Evolutionary conservation across 108 stramenopile species (phyloP).

Genomic region (Cyclostephanos tholiformis): DNA sequence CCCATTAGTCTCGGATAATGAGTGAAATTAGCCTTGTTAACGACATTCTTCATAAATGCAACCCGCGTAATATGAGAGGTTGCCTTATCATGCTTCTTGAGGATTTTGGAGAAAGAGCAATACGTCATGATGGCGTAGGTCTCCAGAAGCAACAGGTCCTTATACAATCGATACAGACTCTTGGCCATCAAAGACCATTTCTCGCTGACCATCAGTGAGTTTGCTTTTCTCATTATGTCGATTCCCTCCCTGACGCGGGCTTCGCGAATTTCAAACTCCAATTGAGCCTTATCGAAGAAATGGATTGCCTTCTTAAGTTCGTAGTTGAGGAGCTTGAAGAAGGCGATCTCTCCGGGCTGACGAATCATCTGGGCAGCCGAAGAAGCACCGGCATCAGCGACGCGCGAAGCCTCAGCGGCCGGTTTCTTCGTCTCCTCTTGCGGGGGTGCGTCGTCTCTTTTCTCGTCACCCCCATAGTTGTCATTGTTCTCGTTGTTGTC

Average conservation of each 20-base stretch:
- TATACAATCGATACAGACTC: conserved; percentile 87
- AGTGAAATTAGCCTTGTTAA: conserved; percentile 87
- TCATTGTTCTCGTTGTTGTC: conserved; percentile 1
- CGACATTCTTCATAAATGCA: conserved; percentile 87
- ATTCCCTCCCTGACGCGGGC: conserved; percentile 87
- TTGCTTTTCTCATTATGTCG: conserved; percentile 75
- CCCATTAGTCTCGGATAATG: conserved; percentile 70
- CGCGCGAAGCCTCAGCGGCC: conserved; percentile 4
- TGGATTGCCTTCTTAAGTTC: conserved; percentile 90
- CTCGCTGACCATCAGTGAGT: conserved; percentile 80
- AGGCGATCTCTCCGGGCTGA: conserved; percentile 82
- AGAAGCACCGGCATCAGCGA: conserved; percentile 15
- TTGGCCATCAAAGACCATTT: conserved; percentile 88
- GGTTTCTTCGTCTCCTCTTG: conserved; percentile 25
- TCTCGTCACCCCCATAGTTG: conserved; percentile 8
- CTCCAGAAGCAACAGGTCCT: conserved; percentile 94
- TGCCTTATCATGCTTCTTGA: conserved; percentile 99
- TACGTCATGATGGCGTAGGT: conserved; percentile 99
- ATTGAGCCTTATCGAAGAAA: conserved; percentile 82
- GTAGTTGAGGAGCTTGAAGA: conserved; percentile 85
- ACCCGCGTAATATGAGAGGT: conserved; percentile 83
- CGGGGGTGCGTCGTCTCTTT: conserved; percentile 2
- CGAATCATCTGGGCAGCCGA: conserved; percentile 39
- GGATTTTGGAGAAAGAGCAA: conserved; percentile 95
- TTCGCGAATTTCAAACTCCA: conserved; percentile 83